These are phyloP conservation scores for Jaltomata sinuosa DNA, from an alignment of 257 asterid genomes.

Conservation along the genomic window DNA sequence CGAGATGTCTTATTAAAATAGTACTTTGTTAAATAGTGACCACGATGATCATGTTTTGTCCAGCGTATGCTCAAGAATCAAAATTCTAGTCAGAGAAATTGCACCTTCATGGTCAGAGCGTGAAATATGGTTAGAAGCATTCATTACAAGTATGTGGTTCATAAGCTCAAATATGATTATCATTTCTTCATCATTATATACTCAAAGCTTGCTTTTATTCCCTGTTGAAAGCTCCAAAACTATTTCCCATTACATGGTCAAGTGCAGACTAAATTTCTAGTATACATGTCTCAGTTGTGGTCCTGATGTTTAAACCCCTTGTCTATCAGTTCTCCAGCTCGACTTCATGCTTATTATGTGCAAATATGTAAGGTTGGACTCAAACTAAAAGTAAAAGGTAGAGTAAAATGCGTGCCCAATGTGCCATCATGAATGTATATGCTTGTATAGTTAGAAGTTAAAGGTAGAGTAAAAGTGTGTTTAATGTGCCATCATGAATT, in stretches of 20 bases:
- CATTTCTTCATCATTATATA: neutral
- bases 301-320: neutral
- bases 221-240: neutral
- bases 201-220: neutral
- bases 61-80: conserved; percentile 58
- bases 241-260: neutral
- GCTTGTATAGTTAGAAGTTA: neutral
- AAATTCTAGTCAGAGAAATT: conserved; percentile 70
- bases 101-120: conserved; percentile 84
- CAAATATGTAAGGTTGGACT: neutral
- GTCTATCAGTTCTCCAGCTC: neutral
- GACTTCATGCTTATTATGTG: neutral
- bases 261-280: neutral
- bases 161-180: neutral
- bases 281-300: neutral
- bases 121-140: conserved; percentile 74
- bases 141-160: conserved; percentile 61
- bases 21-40: neutral
- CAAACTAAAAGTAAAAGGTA: neutral
- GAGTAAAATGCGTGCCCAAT: neutral
- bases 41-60: conserved; percentile 10
- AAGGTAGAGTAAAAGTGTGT: neutral
- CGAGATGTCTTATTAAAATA: neutral
- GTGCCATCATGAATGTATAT: neutral
- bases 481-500: neutral